These are phyloP conservation scores for Exophiala sideris DNA, from an alignment of 2,329 filamentous ascomycete genomes.

Conservation along the genomic window DNA sequence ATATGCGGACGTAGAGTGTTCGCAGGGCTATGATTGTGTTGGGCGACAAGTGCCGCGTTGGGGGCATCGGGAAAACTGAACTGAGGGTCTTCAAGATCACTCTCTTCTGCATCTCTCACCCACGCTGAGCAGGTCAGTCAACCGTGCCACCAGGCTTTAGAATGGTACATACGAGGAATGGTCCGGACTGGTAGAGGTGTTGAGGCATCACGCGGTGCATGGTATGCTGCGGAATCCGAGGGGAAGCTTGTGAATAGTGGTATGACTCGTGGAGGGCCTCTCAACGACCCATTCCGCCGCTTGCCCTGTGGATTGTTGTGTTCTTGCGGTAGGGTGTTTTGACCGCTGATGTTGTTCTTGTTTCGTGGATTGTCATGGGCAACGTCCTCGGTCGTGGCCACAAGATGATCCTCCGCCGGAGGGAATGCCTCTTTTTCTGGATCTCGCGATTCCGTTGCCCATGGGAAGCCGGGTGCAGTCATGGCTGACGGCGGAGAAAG, in stretches of 20 bases:
- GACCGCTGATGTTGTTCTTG: constrained; percentile 1
- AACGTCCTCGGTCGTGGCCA: background rate
- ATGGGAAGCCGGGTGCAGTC: constrained; percentile 23
- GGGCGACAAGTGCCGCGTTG: constrained; percentile 42
- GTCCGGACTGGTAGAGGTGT: constrained; percentile 20
- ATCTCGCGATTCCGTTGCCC: constrained; percentile 20
- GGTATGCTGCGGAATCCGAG: constrained; percentile 4
- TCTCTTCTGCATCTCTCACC: constrained; percentile 43
- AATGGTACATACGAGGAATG: constrained; percentile 17
- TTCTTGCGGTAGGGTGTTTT: constrained; percentile 6
- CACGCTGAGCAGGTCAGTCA: constrained; percentile 30
- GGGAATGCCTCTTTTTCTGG: constrained; percentile 18
- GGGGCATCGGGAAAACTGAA: constrained; percentile 37
- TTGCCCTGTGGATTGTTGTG: constrained; percentile 8
- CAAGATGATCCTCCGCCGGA: background rate
- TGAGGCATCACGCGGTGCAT: background rate
- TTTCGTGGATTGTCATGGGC: background rate
- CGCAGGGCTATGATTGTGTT: constrained; percentile 45
- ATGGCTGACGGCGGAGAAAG: constrained; percentile 6
- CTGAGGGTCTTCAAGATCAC: constrained; percentile 36
- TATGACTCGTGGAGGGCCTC: constrained; percentile 8
- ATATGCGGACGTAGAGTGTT: constrained; percentile 29
- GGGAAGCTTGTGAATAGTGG: background rate
- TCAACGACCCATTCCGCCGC: constrained; percentile 8
- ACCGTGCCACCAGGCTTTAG: background rate